Evolutionary conservation across 2,329 filamentous ascomycete genomes (phyloP).

Genomic region (Diplodia sapinea): DNA sequence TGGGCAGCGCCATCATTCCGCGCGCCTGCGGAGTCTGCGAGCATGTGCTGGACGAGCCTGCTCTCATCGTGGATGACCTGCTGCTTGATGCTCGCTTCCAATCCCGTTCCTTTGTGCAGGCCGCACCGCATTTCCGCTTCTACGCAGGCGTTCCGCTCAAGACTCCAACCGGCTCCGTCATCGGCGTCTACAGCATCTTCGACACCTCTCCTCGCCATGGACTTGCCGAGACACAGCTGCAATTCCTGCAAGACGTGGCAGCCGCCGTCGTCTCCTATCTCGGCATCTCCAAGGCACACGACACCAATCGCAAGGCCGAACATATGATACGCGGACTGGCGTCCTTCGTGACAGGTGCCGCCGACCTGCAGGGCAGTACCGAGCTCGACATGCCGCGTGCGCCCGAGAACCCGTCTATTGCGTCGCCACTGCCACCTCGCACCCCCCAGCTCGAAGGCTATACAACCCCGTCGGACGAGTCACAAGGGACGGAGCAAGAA

Average conservation of each 20-base stretch:
- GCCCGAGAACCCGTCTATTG: background rate
- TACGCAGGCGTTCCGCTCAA: slow-evolving; percentile 39
- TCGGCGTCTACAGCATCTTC: slow-evolving; percentile 39
- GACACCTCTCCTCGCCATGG: slow-evolving; percentile 37
- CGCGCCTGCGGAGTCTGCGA: slow-evolving; percentile 43
- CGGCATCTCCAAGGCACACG: slow-evolving; percentile 33
- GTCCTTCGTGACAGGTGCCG: slow-evolving; percentile 35
- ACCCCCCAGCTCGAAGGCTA: background rate
- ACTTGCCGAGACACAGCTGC: slow-evolving; percentile 34
- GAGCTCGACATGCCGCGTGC: background rate
- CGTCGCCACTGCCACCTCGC: background rate
- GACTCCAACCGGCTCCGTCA: slow-evolving; percentile 36
- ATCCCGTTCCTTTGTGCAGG: slow-evolving; percentile 33
- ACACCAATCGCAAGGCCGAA: slow-evolving; percentile 39
- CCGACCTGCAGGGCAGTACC: slow-evolving; percentile 12
- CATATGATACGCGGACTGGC: slow-evolving; percentile 42
- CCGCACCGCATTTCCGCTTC: slow-evolving; percentile 36
- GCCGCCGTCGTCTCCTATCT: slow-evolving; percentile 38
- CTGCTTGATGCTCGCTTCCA: background rate
- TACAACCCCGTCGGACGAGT: background rate
- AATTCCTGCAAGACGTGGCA: slow-evolving; percentile 42
- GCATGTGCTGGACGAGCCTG: background rate
- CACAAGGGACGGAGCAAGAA: background rate
- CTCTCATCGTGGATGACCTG: slow-evolving; percentile 11
- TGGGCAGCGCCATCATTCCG: slow-evolving; percentile 43